Evolutionary conservation across 2,329 filamentous ascomycete genomes (phyloP), one percentile per base, ranked within the genome.

Genomic region (Colletotrichum musicola): DNA sequence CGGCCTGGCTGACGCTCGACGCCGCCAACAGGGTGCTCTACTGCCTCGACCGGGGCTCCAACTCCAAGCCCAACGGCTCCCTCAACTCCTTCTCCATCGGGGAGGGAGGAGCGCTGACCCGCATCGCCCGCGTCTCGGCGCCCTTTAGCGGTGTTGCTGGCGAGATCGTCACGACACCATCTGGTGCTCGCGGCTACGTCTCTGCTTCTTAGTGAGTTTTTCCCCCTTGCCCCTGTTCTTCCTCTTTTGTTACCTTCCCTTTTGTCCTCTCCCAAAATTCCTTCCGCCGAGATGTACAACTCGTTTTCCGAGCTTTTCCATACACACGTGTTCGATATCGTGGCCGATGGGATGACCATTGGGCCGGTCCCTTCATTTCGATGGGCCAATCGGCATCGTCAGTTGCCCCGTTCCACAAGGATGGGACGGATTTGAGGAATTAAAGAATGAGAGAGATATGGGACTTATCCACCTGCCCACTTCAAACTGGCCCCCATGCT

Each of bases 1-100:
- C 68, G 14, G 18, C 68, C 14, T 71, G 68, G 68, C 68, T 71
- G 25, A 70, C 68, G 16, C 68, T 70, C 40, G 68, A 70, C 55
- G 27, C 55, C 42, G 55, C 60, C 44, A 68, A 56, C 64, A 62
- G 64, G 42, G 57, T 70, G 13, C 64, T 70, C 18, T 70, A 70
- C 61, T 70, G 68, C 56, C 54, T 68, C 56, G 68, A 70, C 47
- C 60, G 68, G 38, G 68, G 68, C n/a, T 57, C 54, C 22, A 53
- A 53, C 22, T 59, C 63, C n/a, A 25, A 35, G 27, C 61, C 61
- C 7, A 62, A 63, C 25, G 68, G 68, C 44, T 70, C 68, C 7
- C 60, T 70, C 30, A 70, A 70, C 64, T 70, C 68, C 50, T 70
- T 70, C 68, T 70, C 68, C 22, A 70, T 70, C 46, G 68, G 60